Percentiles rank a stretch among this genome's conserved stretches.
Conservation (phyloP, 768 basidiomycete species). For the Austroboletus eburneus region DNA sequence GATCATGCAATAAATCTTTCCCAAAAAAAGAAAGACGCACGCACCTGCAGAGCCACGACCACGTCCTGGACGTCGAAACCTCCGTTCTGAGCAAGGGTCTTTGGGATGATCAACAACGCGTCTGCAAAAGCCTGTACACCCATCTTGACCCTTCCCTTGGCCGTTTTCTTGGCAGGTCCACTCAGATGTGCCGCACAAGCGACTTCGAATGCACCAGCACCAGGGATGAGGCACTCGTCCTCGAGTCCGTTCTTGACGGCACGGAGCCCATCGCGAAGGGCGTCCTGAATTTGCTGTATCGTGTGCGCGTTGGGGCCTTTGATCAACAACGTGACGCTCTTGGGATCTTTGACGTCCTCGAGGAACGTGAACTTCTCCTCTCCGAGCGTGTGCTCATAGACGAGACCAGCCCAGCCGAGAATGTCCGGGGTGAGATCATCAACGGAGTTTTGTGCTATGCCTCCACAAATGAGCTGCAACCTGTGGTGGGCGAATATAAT, state of each 20-base stretch:
- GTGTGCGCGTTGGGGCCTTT: constrained; percentile 98
- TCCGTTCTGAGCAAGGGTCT: constrained; percentile 93
- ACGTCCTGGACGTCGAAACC: constrained; percentile 97
- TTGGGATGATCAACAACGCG: constrained; percentile 89
- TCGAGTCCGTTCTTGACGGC: constrained; percentile 97
- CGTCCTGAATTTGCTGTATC: constrained; percentile 94
- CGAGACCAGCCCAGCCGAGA: constrained; percentile 95
- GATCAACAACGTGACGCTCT: constrained; percentile 92
- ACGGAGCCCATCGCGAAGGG: constrained; percentile 93
- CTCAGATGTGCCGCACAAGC: constrained; percentile 84
- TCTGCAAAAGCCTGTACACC: constrained; percentile 98
- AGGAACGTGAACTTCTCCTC: constrained; percentile 99
- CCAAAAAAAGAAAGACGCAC: constrained; percentile 16
- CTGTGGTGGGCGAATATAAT: constrained; percentile 38
- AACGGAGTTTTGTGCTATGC: constrained; percentile 94
- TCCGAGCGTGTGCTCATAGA: constrained; percentile 98
- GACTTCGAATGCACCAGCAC: constrained; percentile 97
- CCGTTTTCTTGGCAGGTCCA: constrained; percentile 72
- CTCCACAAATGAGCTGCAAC: constrained; percentile 91
- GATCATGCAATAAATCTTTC: constrained; percentile 3
- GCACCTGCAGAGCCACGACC: constrained; percentile 84
- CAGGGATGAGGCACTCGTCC: constrained; percentile 83
- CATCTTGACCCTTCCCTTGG: constrained; percentile 94
- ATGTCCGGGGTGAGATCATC: constrained; percentile 90
- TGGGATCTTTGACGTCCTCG: constrained; percentile 93